Conservation (phyloP, 306 rosid species). For the Fragaria iinumae region DNA sequence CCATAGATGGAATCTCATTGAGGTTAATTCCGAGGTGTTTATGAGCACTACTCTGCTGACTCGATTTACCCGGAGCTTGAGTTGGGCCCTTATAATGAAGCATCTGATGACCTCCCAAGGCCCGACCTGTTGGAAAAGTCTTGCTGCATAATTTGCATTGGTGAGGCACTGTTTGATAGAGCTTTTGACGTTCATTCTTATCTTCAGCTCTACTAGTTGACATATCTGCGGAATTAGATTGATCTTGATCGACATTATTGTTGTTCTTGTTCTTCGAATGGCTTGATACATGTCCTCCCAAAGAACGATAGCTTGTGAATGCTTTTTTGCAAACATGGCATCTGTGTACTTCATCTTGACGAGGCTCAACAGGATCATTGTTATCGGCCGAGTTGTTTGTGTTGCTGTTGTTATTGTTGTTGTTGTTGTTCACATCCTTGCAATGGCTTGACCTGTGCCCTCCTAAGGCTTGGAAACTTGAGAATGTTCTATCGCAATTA, state of each 20-base stretch:
- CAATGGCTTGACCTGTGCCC: conserved; percentile 40
- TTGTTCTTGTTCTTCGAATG: conserved; percentile 22
- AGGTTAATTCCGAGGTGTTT: conserved; percentile 38
- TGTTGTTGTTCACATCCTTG: not conserved
- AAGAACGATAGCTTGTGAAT: conserved; percentile 36
- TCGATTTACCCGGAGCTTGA: not conserved
- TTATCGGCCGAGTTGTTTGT: not conserved
- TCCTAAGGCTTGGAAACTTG: conserved; percentile 43
- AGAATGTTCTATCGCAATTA: conserved; percentile 27
- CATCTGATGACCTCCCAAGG: conserved; percentile 32
- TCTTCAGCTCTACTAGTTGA: not conserved
- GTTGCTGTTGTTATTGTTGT: not conserved
- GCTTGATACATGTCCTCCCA: conserved; percentile 45
- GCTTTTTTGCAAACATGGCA: conserved; percentile 33
- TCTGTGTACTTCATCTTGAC: not conserved
- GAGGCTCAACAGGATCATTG: not conserved
- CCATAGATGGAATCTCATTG: conserved; percentile 38
- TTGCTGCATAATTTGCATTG: conserved; percentile 8
- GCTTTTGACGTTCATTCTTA: not conserved
- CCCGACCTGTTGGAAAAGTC: conserved; percentile 22
- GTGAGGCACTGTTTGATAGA: not conserved
- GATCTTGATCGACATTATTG: not conserved
- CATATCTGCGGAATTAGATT: not conserved
- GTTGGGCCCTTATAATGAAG: not conserved
- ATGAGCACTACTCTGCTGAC: not conserved